Base-by-base conservation (phyloP, 192 early-diverging fungal genomes). In the Coemansia sp. region DNA sequence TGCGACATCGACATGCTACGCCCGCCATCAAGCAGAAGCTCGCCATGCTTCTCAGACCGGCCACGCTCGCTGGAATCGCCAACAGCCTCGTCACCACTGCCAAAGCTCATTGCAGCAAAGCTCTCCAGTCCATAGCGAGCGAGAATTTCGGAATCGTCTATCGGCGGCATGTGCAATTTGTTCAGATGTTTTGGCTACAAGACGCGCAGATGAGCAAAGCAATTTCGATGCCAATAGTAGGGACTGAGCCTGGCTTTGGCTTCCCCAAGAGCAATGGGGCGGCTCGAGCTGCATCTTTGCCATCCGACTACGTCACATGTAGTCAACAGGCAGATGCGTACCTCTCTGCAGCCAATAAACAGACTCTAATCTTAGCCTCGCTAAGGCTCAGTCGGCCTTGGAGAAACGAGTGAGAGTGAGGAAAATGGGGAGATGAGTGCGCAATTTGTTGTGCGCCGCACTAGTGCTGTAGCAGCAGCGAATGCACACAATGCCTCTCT, bases 71-170 rank as follows among this genome's bases (percentile, higher is more conserved):
- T 23, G 23, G 16, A 26, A 47, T 75, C 53, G 31, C 47, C 62
- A 31, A 26, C 43, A 7, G 21, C 50, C 20, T 59, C 66, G 28
- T 72, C 66, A 31, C 59, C 68, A 12, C 39, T 42, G 11, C 70
- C 75, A 64, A 72, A 77, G 18, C 59, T 36, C 23, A 66, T 52
- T 18, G 43, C 50, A 25, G 64, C 64, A 59, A 81, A 81, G 70
- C 72, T 81, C 18, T 76, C 78, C n/a, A 81, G 65, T 8, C 73
- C 73, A 37, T 81, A 81, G 33, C 67, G 78, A 21, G 73, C 69
- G 25, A 81, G 73, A 65, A 81, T 74, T 55, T 81, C 78, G 2
- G 78, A 73, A 61, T 81, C 78, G 59, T 81, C 78, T 34, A 79
- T 68, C 20, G 66, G 68, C 13, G 77, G 38, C 77, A 79, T 79